A percentile compares a stretch with the other conserved stretches of the same genome.
phyloP scores from a whole-genome alignment of 2,329 filamentous ascomycete species.

The Paracamarosporium sp. region DNA sequence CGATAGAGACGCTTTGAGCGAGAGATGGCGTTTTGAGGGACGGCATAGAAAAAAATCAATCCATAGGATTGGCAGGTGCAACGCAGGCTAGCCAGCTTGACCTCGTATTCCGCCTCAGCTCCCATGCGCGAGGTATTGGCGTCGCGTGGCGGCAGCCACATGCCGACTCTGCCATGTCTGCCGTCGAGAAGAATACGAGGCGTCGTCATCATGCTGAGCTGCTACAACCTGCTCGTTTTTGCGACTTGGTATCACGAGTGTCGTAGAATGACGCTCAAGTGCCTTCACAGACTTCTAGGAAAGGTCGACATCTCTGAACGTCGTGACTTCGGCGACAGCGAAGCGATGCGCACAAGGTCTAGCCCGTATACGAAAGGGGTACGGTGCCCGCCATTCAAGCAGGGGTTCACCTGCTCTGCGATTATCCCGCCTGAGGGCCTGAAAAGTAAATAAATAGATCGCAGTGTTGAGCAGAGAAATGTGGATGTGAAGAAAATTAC shows the following conservation, averaged over 20 bases:
- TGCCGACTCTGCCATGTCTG: neutral
- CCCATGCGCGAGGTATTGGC: constrained; percentile 12
- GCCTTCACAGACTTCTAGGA: neutral
- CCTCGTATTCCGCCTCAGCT: constrained; percentile 19
- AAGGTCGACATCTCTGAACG: neutral
- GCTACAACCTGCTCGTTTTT: neutral
- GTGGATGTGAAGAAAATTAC: neutral
- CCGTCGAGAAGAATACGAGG: constrained; percentile 1
- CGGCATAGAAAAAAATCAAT: neutral
- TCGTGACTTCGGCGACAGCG: constrained; percentile 2
- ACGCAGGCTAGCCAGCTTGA: neutral
- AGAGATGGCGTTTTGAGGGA: constrained; percentile 13
- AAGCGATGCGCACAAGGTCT: constrained; percentile 1
- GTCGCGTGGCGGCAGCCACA: constrained; percentile 10
- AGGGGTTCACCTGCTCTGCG: neutral
- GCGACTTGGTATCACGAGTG: too few species aligned
- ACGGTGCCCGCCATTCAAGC: neutral
- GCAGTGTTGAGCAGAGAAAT: neutral
- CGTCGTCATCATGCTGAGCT: constrained; percentile 2
- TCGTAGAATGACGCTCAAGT: too few species aligned
- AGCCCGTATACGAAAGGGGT: neutral
- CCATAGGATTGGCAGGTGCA: constrained; percentile 7
- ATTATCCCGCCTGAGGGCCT: neutral
- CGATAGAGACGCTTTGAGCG: constrained; percentile 4
- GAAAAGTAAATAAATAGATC: neutral